phyloP scores from a whole-genome alignment of 2,329 filamentous ascomycete species.

The Aspergillus pseudoterreus region DNA sequence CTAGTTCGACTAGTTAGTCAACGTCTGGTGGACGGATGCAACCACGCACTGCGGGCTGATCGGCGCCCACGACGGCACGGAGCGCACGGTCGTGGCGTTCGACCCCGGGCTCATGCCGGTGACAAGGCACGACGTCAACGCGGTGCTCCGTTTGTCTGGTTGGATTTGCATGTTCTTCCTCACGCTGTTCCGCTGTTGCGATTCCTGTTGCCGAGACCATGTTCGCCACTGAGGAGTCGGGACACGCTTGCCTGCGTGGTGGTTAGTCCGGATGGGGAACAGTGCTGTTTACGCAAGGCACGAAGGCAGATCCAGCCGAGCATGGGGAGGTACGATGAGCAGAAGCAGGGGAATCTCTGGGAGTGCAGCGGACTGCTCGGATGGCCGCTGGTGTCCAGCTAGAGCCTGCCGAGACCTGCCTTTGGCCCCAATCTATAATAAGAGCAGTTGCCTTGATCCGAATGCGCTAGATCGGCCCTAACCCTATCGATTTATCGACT shows the following conservation, averaged over 20 bases:
- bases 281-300: slow-evolving; percentile 46
- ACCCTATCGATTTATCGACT: too few species aligned
- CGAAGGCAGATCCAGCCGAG: slow-evolving; percentile 39
- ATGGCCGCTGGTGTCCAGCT: background rate
- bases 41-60: slow-evolving; percentile 34
- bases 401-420: too few species aligned
- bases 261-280: slow-evolving; percentile 24
- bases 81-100: slow-evolving; percentile 20
- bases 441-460: too few species aligned
- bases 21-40: slow-evolving; percentile 42
- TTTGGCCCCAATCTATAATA: too few species aligned
- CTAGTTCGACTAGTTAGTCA: too few species aligned
- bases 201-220: background rate
- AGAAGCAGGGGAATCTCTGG: slow-evolving; percentile 50
- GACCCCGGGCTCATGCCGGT: too few species aligned
- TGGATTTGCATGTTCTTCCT: background rate
- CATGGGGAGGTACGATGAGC: slow-evolving; percentile 41
- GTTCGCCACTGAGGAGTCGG: background rate
- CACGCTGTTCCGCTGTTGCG: background rate
- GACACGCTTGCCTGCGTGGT: slow-evolving; percentile 29
- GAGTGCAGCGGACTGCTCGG: slow-evolving; percentile 40
- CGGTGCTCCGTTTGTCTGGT: background rate
- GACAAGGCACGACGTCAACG: too few species aligned
- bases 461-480: too few species aligned
- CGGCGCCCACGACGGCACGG: slow-evolving; percentile 14